Conservation (phyloP, 768 basidiomycete species). For the Ramaria rubella region DNA sequence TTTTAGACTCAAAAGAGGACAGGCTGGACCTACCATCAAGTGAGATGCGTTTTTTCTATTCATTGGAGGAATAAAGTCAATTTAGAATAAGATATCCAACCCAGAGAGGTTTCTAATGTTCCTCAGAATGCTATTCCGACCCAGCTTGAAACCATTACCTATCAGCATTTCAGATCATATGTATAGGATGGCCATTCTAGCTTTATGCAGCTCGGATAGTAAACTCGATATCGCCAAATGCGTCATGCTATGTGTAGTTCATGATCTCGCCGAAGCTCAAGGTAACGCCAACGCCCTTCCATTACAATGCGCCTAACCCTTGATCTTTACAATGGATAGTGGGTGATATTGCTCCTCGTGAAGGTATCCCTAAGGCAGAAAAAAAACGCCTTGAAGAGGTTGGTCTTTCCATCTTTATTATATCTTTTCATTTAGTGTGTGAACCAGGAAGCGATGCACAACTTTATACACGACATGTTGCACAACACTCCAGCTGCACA, state of each 20-base stretch:
- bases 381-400: slow-evolving; percentile 75
- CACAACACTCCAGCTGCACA: slow-evolving; percentile 63
- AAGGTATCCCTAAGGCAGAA: slow-evolving; percentile 75
- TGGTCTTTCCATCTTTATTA: slow-evolving; percentile 15
- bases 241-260: slow-evolving; percentile 85
- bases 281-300: slow-evolving; percentile 33
- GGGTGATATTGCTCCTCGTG: slow-evolving; percentile 88
- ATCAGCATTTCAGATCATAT: slow-evolving; percentile 90
- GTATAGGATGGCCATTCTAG: slow-evolving; percentile 94
- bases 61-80: slow-evolving; percentile 1
- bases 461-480: slow-evolving; percentile 86
- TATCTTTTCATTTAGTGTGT: not conserved
- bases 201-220: slow-evolving; percentile 78
- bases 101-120: slow-evolving; percentile 61
- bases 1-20: slow-evolving; percentile 90
- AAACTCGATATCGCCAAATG: slow-evolving; percentile 71
- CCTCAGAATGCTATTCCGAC: not conserved
- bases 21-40: slow-evolving; percentile 86
- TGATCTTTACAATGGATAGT: slow-evolving; percentile 39
- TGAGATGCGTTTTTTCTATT: slow-evolving; percentile 27
- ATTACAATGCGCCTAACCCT: not conserved
- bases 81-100: slow-evolving; percentile 53
- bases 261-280: slow-evolving; percentile 95
- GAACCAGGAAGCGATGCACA: slow-evolving; percentile 78
- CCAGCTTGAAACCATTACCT: too few relatives aligned